Base-by-base conservation (phyloP, 305 asterid genomes). In the Caryopteris hybrid region DNA sequence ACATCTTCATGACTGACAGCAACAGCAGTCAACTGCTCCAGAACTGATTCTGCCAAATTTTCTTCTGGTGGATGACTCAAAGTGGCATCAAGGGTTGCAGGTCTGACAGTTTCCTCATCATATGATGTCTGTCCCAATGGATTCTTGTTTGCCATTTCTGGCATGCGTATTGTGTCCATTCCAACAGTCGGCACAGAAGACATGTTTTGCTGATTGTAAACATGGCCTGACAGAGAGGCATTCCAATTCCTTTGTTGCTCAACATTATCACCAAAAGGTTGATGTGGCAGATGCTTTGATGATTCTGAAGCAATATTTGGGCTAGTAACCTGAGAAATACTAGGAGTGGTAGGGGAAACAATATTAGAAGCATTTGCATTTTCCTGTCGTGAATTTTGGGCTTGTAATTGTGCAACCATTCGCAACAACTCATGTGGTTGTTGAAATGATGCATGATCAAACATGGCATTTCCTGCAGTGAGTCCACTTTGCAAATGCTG, bases 381-480 rank as follows among this genome's bases (percentile, higher is more conserved):
- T 57, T 76, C 85, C 58, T 80, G 84, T 60, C 60, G 79, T 72
- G 81, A 59, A 67, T 78, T 79, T 13, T 79, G 65, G 56, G 65
- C 61, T 69, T 80, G 90, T 6, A 54, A 23, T 52, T 76, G 85
- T 23, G 81, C 61, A 68, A 81, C 84, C 70, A 57, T 68, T 66
- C 76, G 81, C 76, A 79, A 83, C 67, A 76, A 55, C 66, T 80
- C 89, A 18, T 66, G 80, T 14, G 84, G 69, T 61, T 77, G 85
- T 71, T 78, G 95, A 61, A 85, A 75, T 20, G 20, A 71, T 23
- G 84, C 61, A 54, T 80, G 86, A 76, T 77, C 91, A 33, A 68
- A 57, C 39, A 79, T 77, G 45, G 78, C 52, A 79, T 77, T 86
- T 55, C 83, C 85, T 12, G 77, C 69, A 12, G 86, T 23, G 18